Evolutionary conservation across 148 eudicot genomes (phyloP).

Genomic region (Polygonum aviculare): DNA sequence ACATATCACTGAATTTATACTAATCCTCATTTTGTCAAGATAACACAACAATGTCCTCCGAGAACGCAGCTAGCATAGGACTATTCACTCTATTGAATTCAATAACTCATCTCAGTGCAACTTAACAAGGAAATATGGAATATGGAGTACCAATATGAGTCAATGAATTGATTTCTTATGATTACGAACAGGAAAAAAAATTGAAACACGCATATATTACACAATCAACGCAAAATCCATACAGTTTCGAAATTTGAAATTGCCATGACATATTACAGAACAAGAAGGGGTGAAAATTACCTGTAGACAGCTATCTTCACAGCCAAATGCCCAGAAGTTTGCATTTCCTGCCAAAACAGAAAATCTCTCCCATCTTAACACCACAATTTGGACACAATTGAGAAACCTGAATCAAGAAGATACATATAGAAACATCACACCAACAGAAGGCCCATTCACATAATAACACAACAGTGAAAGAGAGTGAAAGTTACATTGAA

Average conservation of each 20-base stretch:
- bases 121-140: neutral
- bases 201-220: neutral
- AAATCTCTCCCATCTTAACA: conserved; percentile 84
- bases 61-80: neutral
- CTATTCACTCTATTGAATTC: neutral
- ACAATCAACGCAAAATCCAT: neutral
- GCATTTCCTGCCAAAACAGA: conserved; percentile 21
- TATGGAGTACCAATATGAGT: neutral
- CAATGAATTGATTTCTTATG: neutral
- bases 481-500: neutral
- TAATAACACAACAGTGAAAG: neutral
- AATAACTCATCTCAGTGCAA: neutral
- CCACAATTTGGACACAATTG: conserved; percentile 76
- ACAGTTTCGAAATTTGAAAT: neutral
- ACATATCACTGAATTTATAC: too few relatives aligned
- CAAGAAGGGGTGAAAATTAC: too few relatives aligned
- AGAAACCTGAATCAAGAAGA: conserved; percentile 42
- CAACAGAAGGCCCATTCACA: neutral
- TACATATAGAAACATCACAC: neutral
- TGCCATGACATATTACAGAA: too few relatives aligned
- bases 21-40: too few relatives aligned
- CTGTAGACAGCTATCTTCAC: too few relatives aligned
- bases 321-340: too few relatives aligned
- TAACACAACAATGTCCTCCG: neutral
- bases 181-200: neutral